These are phyloP conservation scores for Cordia subcordata DNA, from an alignment of 257 asterid species.

Conservation along the genomic window DNA sequence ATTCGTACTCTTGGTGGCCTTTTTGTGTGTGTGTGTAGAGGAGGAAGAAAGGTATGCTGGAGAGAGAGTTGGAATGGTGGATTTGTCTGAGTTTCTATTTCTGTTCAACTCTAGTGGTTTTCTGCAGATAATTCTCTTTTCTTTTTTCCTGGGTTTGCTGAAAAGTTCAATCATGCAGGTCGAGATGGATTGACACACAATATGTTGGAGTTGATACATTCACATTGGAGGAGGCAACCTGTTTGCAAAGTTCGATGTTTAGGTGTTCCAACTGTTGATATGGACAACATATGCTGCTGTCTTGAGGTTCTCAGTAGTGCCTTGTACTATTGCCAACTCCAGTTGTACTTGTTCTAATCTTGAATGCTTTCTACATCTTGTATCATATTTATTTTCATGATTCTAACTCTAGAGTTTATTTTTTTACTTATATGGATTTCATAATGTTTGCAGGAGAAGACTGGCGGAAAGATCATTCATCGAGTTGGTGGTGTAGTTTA, in stretches of 20 bases:
- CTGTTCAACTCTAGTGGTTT: not conserved
- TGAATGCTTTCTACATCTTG: constrained; percentile 5
- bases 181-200: constrained; percentile 98
- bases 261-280: constrained; percentile 97
- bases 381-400: not conserved
- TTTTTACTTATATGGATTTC: constrained; percentile 5
- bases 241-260: constrained; percentile 96
- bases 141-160: not conserved
- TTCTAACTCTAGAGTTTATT: not conserved
- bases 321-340: constrained; percentile 12
- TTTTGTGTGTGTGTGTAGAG: not conserved
- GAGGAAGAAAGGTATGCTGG: not conserved
- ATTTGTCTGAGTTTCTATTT: too few relatives aligned
- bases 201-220: constrained; percentile 95
- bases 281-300: constrained; percentile 78
- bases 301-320: constrained; percentile 63
- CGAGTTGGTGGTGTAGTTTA: constrained; percentile 83
- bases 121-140: not conserved
- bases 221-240: constrained; percentile 92
- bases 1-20: too few relatives aligned
- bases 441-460: constrained; percentile 52
- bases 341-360: not conserved
- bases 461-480: constrained; percentile 76
- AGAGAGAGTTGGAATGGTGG: not conserved
- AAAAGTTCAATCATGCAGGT: constrained; percentile 41